Conservation (phyloP, 495 filamentous ascomycete species). For the Halenospora varia region DNA sequence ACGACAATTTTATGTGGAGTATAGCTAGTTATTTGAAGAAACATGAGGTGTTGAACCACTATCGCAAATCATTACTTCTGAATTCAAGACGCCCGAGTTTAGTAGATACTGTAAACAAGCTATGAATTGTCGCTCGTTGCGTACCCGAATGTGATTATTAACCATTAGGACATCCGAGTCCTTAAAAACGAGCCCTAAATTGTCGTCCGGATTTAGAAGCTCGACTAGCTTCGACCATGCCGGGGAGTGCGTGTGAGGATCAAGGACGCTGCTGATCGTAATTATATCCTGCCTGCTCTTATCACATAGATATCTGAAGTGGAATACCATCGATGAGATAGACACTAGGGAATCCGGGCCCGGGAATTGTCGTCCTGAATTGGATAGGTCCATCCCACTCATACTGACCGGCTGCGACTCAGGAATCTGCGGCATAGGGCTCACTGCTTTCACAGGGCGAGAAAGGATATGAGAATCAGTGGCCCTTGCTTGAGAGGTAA, state of each 20-base stretch:
- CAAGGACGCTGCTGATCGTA: constrained; percentile 4
- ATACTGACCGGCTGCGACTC: not conserved
- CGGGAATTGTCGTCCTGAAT: not conserved
- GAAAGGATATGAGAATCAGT: not conserved
- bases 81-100: constrained; percentile 7
- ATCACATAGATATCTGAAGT: constrained; percentile 1
- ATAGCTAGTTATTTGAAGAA: too few species aligned
- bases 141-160: constrained; percentile 7
- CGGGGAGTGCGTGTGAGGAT: constrained; percentile 2
- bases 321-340: constrained; percentile 12
- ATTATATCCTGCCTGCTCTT: constrained; percentile 9
- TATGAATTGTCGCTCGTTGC: constrained; percentile 13
- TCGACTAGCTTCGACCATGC: constrained; percentile 11
- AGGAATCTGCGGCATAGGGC: not conserved
- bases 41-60: not conserved
- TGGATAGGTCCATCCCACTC: not conserved
- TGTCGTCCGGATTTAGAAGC: constrained; percentile 4
- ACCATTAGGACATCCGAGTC: constrained; percentile 8
- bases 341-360: not conserved
- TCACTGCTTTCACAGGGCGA: not conserved
- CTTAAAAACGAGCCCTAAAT: constrained; percentile 2
- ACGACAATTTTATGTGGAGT: too few species aligned
- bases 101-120: constrained; percentile 14
- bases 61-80: constrained; percentile 8
- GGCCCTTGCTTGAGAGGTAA: not conserved